phyloP scores from a whole-genome alignment of 78 protist genomes.

The Dictyostelium capitatum region DNA sequence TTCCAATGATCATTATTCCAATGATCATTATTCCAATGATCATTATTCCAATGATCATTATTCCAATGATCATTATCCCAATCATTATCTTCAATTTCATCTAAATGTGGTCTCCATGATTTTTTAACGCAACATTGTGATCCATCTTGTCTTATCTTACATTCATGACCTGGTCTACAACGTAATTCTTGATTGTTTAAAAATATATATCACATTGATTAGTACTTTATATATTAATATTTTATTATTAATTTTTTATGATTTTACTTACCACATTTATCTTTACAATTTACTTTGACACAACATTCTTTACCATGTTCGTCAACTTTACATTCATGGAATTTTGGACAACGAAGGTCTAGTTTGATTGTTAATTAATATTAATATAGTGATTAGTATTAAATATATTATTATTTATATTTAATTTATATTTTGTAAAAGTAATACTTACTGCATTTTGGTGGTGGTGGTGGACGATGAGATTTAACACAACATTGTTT shows the following conservation, averaged over 20 bases:
- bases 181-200: too few relatives aligned
- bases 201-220: too few relatives aligned
- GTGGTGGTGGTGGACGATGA: conserved; percentile 9
- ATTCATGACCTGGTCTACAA: conserved; percentile 10
- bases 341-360: background rate
- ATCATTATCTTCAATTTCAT: background rate
- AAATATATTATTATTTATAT: too few relatives aligned
- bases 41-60: background rate
- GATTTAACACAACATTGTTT: background rate
- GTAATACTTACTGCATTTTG: background rate
- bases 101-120: background rate
- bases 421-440: too few relatives aligned
- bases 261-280: background rate
- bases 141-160: background rate
- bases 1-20: too few relatives aligned
- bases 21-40: background rate
- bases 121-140: background rate
- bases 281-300: background rate
- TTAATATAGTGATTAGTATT: too few relatives aligned
- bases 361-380: too few relatives aligned
- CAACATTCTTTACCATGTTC: background rate
- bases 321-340: background rate
- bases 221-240: too few relatives aligned
- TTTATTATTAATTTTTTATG: too few relatives aligned
- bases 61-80: too few relatives aligned